Conservation (phyloP, 2,329 filamentous ascomycete genomes). For the Trichoderma sp. region DNA sequence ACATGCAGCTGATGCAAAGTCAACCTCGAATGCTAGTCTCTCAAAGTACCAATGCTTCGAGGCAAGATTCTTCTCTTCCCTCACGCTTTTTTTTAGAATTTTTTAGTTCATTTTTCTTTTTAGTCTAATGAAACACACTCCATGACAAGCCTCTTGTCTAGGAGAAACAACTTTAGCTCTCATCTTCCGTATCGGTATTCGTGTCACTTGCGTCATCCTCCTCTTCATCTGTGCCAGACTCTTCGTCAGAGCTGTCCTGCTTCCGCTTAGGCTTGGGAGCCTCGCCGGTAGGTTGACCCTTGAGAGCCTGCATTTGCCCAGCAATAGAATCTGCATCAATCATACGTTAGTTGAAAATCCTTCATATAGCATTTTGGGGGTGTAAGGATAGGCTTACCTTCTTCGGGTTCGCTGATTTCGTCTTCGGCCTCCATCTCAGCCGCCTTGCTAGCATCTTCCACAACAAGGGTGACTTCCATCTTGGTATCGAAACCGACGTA, state of each 20-base stretch:
- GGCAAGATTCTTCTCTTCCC: neutral
- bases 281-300: slow-evolving; percentile 65
- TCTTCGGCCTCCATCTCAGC: slow-evolving; percentile 80
- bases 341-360: slow-evolving; percentile 10
- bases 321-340: slow-evolving; percentile 72
- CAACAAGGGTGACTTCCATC: slow-evolving; percentile 83
- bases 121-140: slow-evolving; percentile 23
- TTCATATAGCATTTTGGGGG: neutral
- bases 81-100: neutral
- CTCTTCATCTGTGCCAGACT: slow-evolving; percentile 77
- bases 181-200: slow-evolving; percentile 67
- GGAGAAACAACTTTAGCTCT: slow-evolving; percentile 34
- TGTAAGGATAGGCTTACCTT: slow-evolving; percentile 66
- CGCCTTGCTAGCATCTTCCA: slow-evolving; percentile 87
- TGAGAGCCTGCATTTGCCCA: slow-evolving; percentile 86
- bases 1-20: slow-evolving; percentile 1
- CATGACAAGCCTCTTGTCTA: slow-evolving; percentile 34
- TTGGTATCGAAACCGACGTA: slow-evolving; percentile 94
- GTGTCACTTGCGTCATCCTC: slow-evolving; percentile 67
- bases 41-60: neutral
- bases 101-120: neutral
- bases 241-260: slow-evolving; percentile 59
- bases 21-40: neutral
- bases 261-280: slow-evolving; percentile 58
- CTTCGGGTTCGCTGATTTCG: slow-evolving; percentile 96